phyloP scores from a whole-genome alignment of 2,329 filamentous ascomycete species.

The Penicillium paneum region DNA sequence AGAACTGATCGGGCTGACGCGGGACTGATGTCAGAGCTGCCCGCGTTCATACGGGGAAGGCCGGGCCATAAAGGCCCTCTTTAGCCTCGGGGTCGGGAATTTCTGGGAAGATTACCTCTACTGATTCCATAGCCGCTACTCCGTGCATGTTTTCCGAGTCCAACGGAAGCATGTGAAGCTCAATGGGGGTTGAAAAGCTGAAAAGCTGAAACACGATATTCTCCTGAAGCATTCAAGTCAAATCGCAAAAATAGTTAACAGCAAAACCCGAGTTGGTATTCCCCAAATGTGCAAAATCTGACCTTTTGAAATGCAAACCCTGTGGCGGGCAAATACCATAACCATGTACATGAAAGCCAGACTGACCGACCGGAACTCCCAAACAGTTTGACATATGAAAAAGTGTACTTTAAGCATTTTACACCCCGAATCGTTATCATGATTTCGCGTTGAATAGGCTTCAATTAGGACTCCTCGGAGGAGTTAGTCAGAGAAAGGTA shows the following conservation, averaged over 20 bases:
- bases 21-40: constrained; percentile 40
- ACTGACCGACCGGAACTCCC: constrained; percentile 18
- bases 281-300: constrained; percentile 8
- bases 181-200: not conserved
- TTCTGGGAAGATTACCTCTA: constrained; percentile 24
- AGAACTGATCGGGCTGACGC: constrained; percentile 40
- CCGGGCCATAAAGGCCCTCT: constrained; percentile 14
- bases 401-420: constrained; percentile 12
- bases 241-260: not conserved
- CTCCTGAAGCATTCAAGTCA: constrained; percentile 3
- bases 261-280: constrained; percentile 2
- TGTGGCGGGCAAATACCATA: constrained; percentile 6
- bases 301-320: constrained; percentile 18
- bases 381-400: constrained; percentile 4
- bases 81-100: constrained; percentile 28
- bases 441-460: constrained; percentile 5
- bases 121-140: constrained; percentile 21
- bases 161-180: constrained; percentile 1
- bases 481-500: constrained; percentile 92
- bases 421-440: constrained; percentile 16
- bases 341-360: constrained; percentile 16
- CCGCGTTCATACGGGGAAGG: constrained; percentile 27
- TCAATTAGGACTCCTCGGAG: constrained; percentile 61
- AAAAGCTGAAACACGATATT: not conserved
- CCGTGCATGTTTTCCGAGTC: not conserved